phyloP scores from a whole-genome alignment of 2,329 filamentous ascomycete species.

The Alternaria sp. region DNA sequence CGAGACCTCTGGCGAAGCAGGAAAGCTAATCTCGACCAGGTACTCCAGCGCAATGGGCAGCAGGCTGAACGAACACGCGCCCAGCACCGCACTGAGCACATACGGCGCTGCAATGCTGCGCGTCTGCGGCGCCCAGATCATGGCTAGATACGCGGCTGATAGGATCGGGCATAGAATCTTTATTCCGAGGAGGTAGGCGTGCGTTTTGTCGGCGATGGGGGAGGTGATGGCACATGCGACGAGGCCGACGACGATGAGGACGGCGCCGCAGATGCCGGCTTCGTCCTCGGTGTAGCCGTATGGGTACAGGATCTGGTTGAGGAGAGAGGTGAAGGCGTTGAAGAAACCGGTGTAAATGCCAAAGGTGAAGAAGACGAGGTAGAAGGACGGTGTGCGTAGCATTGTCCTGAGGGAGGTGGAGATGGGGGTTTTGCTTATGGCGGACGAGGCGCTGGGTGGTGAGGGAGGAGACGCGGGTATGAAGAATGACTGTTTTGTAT shows the following conservation, averaged over 20 bases:
- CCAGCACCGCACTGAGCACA: constrained; percentile 76
- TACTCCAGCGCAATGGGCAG: constrained; percentile 88
- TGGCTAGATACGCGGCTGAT: constrained; percentile 74
- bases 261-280: constrained; percentile 86
- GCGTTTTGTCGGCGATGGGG: constrained; percentile 85
- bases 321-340: constrained; percentile 85
- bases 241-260: constrained; percentile 89
- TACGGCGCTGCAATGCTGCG: constrained; percentile 72
- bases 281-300: constrained; percentile 85
- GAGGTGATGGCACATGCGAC: constrained; percentile 77
- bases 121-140: constrained; percentile 81
- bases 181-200: constrained; percentile 77
- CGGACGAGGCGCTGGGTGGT: constrained; percentile 74
- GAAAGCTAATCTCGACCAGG: constrained; percentile 85
- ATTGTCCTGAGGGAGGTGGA: constrained; percentile 59
- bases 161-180: constrained; percentile 79
- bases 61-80: constrained; percentile 80
- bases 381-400: constrained; percentile 72
- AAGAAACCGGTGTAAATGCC: constrained; percentile 88
- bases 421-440: constrained; percentile 62
- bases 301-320: constrained; percentile 89
- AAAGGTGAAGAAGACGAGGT: constrained; percentile 83
- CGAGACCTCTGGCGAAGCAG: constrained; percentile 84
- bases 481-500: constrained; percentile 68
- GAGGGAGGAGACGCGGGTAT: constrained; percentile 79